phyloP scores from a whole-genome alignment of 768 basidiomycete genomes.

The Termitomyces heimii region DNA sequence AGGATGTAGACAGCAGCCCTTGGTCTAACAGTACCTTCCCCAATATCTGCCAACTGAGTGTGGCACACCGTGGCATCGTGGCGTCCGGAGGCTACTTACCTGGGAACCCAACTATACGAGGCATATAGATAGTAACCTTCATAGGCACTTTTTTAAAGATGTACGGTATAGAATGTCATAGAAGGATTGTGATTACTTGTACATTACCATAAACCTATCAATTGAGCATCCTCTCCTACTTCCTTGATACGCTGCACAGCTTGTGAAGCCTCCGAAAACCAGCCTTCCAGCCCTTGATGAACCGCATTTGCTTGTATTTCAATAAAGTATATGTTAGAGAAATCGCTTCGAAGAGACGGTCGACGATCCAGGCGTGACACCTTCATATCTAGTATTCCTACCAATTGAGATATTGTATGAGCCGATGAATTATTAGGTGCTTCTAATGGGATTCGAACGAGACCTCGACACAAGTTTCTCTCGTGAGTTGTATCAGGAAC shows the following conservation, averaged over 20 bases:
- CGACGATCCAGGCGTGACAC: not conserved
- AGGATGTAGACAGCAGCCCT: no score
- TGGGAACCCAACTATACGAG: no score
- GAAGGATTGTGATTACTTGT: not conserved
- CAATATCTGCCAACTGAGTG: no score
- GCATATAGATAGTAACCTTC: no score
- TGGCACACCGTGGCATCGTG: no score
- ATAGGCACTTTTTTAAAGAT: no score
- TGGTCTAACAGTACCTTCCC: no score
- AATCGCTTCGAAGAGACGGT: not conserved
- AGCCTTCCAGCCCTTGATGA: not conserved
- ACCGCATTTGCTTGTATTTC: not conserved
- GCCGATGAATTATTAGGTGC: not conserved
- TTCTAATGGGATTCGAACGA: not conserved
- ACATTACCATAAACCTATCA: not conserved
- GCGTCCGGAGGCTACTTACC: no score
- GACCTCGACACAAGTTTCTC: not conserved
- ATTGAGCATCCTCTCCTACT: not conserved
- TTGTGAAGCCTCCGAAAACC: not conserved
- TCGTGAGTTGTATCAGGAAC: not conserved
- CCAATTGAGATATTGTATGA: not conserved
- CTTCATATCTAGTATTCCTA: not conserved
- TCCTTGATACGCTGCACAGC: not conserved
- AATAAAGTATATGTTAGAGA: not conserved
- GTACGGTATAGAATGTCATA: no score